Base-by-base conservation (phyloP, 75 land plant species). In the Cryptomeria japonica region DNA sequence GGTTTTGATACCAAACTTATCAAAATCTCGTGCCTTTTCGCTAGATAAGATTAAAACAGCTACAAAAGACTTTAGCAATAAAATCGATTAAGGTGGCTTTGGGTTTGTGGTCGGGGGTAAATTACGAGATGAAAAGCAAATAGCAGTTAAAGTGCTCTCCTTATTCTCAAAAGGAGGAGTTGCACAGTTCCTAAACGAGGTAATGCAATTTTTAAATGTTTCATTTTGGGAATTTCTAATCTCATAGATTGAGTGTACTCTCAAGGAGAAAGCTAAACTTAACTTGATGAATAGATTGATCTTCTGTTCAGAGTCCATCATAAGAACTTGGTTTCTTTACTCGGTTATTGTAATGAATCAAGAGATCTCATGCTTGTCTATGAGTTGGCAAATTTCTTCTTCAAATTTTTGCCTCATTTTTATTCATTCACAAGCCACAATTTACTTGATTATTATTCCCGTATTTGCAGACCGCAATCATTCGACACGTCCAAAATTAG, bases 261-360 rank as follows among this genome's bases (percentile, higher is more conserved):
- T 0, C 9, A 6, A 5, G 32, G 75, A 70, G 75, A 70, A 31
- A 70, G n/a, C 75, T 70, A 70, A 31, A 70, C 46, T 41, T 80
- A 44, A 80, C 10, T 80, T 85, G 28, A 85, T 87, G 51, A 41
- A 84, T 41, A 86, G 86, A 78, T 86, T 55, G 73, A 44, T 68
- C 87, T 86, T 44, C 87, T 86, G 16, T 86, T 85, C 49, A 34
- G 87, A 36, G 87, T 86, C 28, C 84, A 86, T 44, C 92, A 91
- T 47, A 85, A 53, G 77, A 91, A 92, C 58, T 88, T 94, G 31
- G 92, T 92, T 25, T 91, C 82, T 86, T 87, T 94, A 28, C 51
- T 94, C 18, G 95, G 94, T 10, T 94, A 89, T 56, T 91, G 95
- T 58, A 85, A 73, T 77, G 93, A 94, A 84, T 91, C 87, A 3